Conservation (phyloP, 352 stramenopile species). For the Phytophthora niederhauseri region DNA sequence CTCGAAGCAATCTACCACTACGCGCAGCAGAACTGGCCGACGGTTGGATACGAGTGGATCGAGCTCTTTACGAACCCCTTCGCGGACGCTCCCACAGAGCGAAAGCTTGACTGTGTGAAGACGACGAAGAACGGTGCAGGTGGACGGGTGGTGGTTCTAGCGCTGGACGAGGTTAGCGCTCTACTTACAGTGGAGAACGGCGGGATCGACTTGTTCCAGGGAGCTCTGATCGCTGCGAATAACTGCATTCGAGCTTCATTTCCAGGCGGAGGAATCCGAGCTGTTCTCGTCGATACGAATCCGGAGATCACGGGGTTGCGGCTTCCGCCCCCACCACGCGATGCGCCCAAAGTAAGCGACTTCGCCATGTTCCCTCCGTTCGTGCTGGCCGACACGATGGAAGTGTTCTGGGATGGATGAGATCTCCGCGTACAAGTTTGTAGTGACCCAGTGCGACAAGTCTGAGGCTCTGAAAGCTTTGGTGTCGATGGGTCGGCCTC, state of each 20-base stretch:
- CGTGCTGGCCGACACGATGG: background rate
- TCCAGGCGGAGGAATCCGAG: background rate
- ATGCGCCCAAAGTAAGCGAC: background rate
- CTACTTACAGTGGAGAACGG: background rate
- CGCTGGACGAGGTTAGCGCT: background rate
- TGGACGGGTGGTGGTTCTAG: background rate
- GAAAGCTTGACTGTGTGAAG: background rate
- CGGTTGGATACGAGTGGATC: background rate
- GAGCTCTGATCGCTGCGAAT: background rate
- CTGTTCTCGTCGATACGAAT: background rate
- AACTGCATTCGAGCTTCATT: background rate
- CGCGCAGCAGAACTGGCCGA: background rate
- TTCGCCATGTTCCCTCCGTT: background rate
- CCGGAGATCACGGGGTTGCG: background rate
- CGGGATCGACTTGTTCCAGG: background rate
- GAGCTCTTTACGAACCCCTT: background rate
- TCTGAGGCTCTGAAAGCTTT: background rate
- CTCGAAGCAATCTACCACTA: background rate
- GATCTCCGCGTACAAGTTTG: background rate
- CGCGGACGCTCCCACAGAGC: background rate
- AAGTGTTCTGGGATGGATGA: slow-evolving; percentile 3
- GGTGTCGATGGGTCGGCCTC: background rate
- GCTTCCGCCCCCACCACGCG: background rate
- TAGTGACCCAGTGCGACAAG: background rate
- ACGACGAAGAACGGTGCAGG: background rate